phyloP scores from a whole-genome alignment of 2,329 filamentous ascomycete species.

The Sclerotinia subarctica region DNA sequence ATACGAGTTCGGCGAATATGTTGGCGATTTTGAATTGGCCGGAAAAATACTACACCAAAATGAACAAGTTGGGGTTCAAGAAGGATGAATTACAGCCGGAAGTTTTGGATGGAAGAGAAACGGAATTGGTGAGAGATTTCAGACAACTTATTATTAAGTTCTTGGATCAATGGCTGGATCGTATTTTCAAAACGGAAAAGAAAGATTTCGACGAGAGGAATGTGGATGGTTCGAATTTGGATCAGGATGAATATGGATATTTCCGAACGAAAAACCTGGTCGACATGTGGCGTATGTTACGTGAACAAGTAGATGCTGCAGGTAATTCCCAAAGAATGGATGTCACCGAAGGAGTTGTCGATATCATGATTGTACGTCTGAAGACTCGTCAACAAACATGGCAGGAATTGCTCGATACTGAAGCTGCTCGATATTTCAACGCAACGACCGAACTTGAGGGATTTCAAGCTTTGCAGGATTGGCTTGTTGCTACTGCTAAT shows the following conservation, averaged over 20 bases:
- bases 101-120: conserved; percentile 84
- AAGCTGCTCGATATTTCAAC: conserved; percentile 69
- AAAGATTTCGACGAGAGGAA: conserved; percentile 77
- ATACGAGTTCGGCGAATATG: conserved; percentile 81
- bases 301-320: conserved; percentile 85
- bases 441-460: conserved; percentile 57
- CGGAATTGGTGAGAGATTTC: conserved; percentile 90
- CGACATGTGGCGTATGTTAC: conserved; percentile 96
- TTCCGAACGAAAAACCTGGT: conserved; percentile 89
- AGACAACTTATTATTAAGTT: conserved; percentile 91
- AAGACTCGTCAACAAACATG: conserved; percentile 79
- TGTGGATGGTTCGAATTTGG: conserved; percentile 70
- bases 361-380: conserved; percentile 89
- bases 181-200: conserved; percentile 79
- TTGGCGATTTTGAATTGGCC: conserved; percentile 93
- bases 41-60: conserved; percentile 93
- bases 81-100: conserved; percentile 77
- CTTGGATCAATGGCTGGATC: conserved; percentile 95
- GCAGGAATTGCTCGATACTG: conserved; percentile 84
- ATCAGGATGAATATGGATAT: conserved; percentile 83
- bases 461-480: conserved; percentile 84
- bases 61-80: conserved; percentile 81
- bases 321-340: conserved; percentile 81
- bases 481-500: conserved; percentile 94
- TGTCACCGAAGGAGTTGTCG: conserved; percentile 90